Conservation (phyloP, 257 asterid species). For the Solanum gandarillasii region DNA sequence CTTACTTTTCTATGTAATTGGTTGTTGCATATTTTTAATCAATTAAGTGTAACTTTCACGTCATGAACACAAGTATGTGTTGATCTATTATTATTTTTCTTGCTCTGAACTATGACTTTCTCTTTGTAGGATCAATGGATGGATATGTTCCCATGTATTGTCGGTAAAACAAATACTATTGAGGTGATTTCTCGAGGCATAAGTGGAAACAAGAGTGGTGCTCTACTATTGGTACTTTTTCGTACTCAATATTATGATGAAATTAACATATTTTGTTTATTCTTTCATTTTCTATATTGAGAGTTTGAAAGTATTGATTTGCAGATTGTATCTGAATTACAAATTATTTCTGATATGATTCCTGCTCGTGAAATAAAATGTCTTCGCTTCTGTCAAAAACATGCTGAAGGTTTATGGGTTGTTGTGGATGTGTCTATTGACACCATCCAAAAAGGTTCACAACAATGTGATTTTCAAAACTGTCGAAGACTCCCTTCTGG, state of each 20-base stretch:
- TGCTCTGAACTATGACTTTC: no score
- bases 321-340: constrained; percentile 74
- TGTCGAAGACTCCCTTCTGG: constrained; percentile 8
- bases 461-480: background rate
- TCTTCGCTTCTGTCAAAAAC: constrained; percentile 74
- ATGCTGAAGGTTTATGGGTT: constrained; percentile 49
- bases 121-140: no score
- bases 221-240: background rate
- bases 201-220: no score
- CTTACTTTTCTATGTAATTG: no score
- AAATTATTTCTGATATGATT: constrained; percentile 56
- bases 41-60: no score
- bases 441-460: background rate
- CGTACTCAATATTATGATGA: background rate
- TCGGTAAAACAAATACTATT: no score
- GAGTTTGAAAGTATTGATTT: background rate
- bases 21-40: no score
- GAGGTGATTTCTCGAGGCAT: no score
- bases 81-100: no score
- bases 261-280: no score
- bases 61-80: no score
- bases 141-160: no score
- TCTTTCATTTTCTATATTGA: background rate
- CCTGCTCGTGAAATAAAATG: constrained; percentile 46
- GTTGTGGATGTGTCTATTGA: constrained; percentile 16